Percentiles rank a stretch among this genome's conserved stretches.
Conservation (phyloP, 1,139 yeast species). For the Yamadazyma friedrichii region DNA sequence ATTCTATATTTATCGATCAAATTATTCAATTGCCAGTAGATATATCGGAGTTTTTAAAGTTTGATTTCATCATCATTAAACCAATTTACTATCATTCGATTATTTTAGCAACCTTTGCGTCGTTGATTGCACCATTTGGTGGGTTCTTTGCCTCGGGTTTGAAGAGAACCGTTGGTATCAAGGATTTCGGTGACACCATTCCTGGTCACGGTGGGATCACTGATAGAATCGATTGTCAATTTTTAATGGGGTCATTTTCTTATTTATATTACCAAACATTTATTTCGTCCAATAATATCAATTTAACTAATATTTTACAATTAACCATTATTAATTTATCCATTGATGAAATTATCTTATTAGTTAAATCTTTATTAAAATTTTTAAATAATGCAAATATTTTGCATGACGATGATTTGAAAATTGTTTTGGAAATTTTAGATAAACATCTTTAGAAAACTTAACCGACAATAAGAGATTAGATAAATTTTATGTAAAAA, state of each 20-base stretch:
- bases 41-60: slow-evolving; percentile 44
- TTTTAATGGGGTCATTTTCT: slow-evolving; percentile 94
- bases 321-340: slow-evolving; percentile 71
- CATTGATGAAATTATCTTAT: slow-evolving; percentile 61
- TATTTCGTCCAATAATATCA: slow-evolving; percentile 69
- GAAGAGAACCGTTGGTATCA: slow-evolving; percentile 92
- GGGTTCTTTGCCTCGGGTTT: slow-evolving; percentile 97
- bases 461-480: not conserved
- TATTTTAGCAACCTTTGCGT: slow-evolving; percentile 88
- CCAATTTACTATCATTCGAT: slow-evolving; percentile 91
- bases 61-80: slow-evolving; percentile 51
- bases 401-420: slow-evolving; percentile 33
- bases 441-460: slow-evolving; percentile 13
- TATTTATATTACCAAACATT: slow-evolving; percentile 92
- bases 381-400: slow-evolving; percentile 60
- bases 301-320: slow-evolving; percentile 73
- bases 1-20: slow-evolving; percentile 84
- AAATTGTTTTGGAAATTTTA: slow-evolving; percentile 27
- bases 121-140: slow-evolving; percentile 97
- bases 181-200: slow-evolving; percentile 37
- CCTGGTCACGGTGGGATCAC: slow-evolving; percentile 97
- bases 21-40: slow-evolving; percentile 72
- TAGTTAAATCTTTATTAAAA: slow-evolving; percentile 60
- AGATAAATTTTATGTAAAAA: not conserved
- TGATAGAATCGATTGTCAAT: slow-evolving; percentile 97